Base-by-base conservation (phyloP, 2,329 filamentous ascomycete genomes). In the Diaporthe sp. region DNA sequence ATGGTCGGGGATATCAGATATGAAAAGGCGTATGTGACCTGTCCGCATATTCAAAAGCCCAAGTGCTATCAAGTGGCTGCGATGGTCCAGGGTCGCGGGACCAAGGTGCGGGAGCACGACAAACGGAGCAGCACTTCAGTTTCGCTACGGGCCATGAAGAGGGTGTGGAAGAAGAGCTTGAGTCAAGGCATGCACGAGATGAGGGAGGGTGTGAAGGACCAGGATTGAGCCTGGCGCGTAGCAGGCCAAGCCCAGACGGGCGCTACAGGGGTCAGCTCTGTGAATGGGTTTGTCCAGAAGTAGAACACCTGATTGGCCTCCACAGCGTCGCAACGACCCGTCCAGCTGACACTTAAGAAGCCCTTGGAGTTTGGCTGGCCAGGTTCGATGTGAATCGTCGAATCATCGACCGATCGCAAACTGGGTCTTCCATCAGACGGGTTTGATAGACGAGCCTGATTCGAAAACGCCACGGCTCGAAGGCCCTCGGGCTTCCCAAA, bases 191-290 rank as follows among this genome's bases (percentile, higher is more conserved):
- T 70, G 61, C 30, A 19, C 32, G 59, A 66, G 47, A 71, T 61
- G 59, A 55, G 74, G 71, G 74, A 68, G 74, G 71, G 74, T 71
- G 71, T 75, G 65, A 47, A 59, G 55, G 71, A 47, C 73, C 71
- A 71, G 74, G 74, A 71, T 59, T 50, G 70, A 42, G 71, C 74
- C 74, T 73, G 74, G 72, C 68, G 74, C 71, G 68, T 72, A 74
- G 59, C 51, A 65, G 71, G 61, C 73, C 70, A 39, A 65, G 39
- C 55, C 35, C 51, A 71, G 66, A 71, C 42, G 42, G 74, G 44
- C 44, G 47, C 51, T 56, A 71, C 66, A 66, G 68, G 65, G 65
- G 30, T 71, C 32, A 58, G 35, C 13, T 65, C 50, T 51, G 68
- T 53, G 42, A 73, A 61, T 51, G 70, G 69, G 59, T 63, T 56